Evolutionary conservation across 2,329 filamentous ascomycete species (phyloP), one percentile per base, ranked within the genome.

Genomic region (Acrocalymma vagum): DNA sequence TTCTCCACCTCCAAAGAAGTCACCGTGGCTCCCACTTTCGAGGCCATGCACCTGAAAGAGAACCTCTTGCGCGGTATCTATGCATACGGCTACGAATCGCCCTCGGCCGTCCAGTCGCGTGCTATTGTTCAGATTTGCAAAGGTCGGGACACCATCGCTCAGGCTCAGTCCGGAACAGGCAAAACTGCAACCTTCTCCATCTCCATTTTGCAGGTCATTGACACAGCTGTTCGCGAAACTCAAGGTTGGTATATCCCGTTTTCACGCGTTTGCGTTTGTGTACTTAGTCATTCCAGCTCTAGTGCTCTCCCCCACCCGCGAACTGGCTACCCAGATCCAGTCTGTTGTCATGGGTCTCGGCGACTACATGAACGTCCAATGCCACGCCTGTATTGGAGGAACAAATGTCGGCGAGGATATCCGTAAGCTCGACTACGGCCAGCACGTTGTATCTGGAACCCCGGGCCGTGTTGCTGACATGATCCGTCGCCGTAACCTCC

Each of bases 351-450:
- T 97, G 85, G 94, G 94, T n/a, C 83, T 99, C n/a, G 94, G 94
- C 55, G 94, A 99, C 74, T 99, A 96, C 79, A 97, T 99, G 94
- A 96, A 96, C 68, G 90, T 99, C 3, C 92, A 99, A 74, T 99
- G 94, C 76, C 94, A 99, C 65, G 93, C 94, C 45, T 99, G 94
- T 74, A 97, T 99, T 63, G 94, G 94, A 57, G 94, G 94, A 46
- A 99, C 94, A 56, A 97, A 96, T 66, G 92, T 99, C 24, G 91
- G 94, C 60, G 94, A 97, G 70, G 94, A 99, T 68, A 99, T 99
- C 60, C 87, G 90, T 71, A 95, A 95, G 76, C 88, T 99, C 48
- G 91, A 97, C 71, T 94, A 97, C 63, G 94, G 94, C 51, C 94
- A 96, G 72, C 94, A 99, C 67, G 93, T 99, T 48, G 94, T 99